Conservation (phyloP, 2,329 filamentous ascomycete species). For the Trichoderma afroharzianum region DNA sequence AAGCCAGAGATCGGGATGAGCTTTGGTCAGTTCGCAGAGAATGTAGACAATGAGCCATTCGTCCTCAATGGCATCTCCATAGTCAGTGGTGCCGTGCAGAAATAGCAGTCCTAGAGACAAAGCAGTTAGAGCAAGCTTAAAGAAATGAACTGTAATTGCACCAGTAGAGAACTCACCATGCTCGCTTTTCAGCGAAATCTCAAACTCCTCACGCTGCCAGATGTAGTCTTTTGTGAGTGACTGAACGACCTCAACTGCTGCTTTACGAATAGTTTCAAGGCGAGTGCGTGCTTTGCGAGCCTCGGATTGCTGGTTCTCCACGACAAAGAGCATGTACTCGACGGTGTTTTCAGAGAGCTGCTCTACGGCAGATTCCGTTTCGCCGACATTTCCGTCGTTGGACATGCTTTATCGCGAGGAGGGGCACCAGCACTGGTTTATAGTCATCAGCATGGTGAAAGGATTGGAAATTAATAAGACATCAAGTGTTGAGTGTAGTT, state of each 20-base stretch:
- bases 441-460: neutral
- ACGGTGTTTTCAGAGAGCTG: slow-evolving; percentile 75
- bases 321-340: slow-evolving; percentile 75
- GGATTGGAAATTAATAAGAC: no score
- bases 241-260: slow-evolving; percentile 59
- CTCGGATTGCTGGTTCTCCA: slow-evolving; percentile 51
- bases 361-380: neutral
- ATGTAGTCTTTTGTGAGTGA: slow-evolving; percentile 78
- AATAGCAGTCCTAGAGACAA: slow-evolving; percentile 47
- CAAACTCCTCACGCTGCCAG: slow-evolving; percentile 86
- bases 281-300: slow-evolving; percentile 57
- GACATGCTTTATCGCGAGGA: neutral
- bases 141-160: neutral
- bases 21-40: slow-evolving; percentile 73
- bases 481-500: neutral
- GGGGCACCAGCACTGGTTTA: no score
- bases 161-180: slow-evolving; percentile 44
- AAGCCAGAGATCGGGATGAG: slow-evolving; percentile 73
- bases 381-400: neutral
- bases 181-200: slow-evolving; percentile 60
- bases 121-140: neutral
- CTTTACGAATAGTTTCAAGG: slow-evolving; percentile 70
- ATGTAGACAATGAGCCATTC: slow-evolving; percentile 97
- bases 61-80: slow-evolving; percentile 91
- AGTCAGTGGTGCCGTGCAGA: slow-evolving; percentile 76